These are phyloP conservation scores for Macaranga tanarius DNA, from an alignment of 441 rosid genomes.

Conservation along the genomic window DNA sequence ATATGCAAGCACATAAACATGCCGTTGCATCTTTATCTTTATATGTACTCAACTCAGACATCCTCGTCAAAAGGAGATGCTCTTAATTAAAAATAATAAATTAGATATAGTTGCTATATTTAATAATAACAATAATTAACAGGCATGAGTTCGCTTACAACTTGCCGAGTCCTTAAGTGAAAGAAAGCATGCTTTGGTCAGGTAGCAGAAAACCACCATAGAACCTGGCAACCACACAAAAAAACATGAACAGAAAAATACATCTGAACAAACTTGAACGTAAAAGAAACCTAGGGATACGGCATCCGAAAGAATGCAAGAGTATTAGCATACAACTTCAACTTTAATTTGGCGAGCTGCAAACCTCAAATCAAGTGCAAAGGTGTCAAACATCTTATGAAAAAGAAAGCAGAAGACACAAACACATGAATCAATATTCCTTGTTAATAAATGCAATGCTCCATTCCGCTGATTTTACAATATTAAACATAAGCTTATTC, in stretches of 20 bases:
- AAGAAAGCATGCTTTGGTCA: neutral
- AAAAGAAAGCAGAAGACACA: neutral
- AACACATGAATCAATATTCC: neutral
- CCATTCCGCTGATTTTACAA: neutral
- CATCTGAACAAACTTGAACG: neutral
- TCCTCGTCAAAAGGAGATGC: neutral
- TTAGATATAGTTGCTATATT: neutral
- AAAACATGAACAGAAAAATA: neutral
- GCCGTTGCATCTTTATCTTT: neutral
- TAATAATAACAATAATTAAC: neutral
- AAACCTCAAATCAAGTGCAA: neutral
- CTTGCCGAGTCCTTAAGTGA: neutral
- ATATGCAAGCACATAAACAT: neutral
- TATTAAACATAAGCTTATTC: conserved; percentile 1
- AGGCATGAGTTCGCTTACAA: neutral
- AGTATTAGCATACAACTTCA: no score
- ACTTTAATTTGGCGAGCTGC: neutral
- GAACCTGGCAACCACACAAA: neutral
- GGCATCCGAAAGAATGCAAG: no score
- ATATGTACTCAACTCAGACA: neutral
- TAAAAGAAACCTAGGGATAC: no score
- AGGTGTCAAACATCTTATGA: neutral
- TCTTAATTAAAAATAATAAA: neutral
- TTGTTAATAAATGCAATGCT: neutral
- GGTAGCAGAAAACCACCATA: neutral